Base-by-base conservation (phyloP, 2,329 filamentous ascomycete species). In the Penicillium olsonii region DNA sequence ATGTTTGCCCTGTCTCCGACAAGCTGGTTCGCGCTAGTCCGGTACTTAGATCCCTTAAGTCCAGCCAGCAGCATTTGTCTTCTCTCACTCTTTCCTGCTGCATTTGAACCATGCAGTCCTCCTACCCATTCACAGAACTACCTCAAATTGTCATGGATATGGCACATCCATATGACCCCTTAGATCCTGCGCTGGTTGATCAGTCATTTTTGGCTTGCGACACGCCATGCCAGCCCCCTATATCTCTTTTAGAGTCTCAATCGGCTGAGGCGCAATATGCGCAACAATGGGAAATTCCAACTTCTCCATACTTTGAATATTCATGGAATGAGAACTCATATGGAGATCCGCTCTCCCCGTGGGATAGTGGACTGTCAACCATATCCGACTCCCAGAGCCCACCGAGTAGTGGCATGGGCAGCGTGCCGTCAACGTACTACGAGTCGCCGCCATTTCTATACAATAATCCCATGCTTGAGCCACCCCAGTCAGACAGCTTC, bases 311-410 rank as follows among this genome's bases (percentile, higher is more conserved):
- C 4, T 19, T 6, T 46, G 44, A 37, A 14, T 55, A 52, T 14
- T 22, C 44, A 15, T 34, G 53, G 12, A 37, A 51, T 17, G 53
- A 53, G 2, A 47, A 26, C 7, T 27, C 47, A 11, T 54, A 49
- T 20, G 15, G 45, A 8, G 46, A 57, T 41, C 50, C 29, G 14
- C 38, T 60, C 35, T 53, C 56, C 6, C 42, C 56, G 4, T 64
- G 58, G 59, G 51, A 56, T 40, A 56, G 52, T 22, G 59, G 56
- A 8, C 40, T 62, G 12, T 60, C 61, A 7, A 60, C 57, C 2
- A 53, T 53, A 6, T 57, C 66, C 5, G 63, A 57, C 12, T 50
- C 58, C 12, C 65, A 66, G 35, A 66, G 60, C 24, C 56, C 59
- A 11, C 55, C 47, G 14, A 62, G 60, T 43, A 58, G 45, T 35